phyloP scores from a whole-genome alignment of 2,329 filamentous ascomycete species.

The Paecilomyces fulvus region DNA sequence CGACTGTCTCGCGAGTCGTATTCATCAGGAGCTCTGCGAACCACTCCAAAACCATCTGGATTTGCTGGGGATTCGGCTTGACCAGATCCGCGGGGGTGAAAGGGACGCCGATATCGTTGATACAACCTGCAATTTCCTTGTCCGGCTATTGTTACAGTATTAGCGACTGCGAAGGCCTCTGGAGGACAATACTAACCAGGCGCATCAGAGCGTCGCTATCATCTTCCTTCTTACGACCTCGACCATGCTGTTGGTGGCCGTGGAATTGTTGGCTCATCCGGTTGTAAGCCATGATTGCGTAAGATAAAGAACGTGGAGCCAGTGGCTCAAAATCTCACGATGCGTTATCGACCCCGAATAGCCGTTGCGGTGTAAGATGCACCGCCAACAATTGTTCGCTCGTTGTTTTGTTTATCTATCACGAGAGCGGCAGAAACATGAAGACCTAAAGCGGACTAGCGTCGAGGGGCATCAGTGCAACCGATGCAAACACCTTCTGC shows the following conservation, averaged over 20 bases:
- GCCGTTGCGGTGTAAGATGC: not conserved
- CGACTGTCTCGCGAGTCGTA: slow-evolving; percentile 82
- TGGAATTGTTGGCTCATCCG: slow-evolving; percentile 47
- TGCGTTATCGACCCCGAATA: not conserved
- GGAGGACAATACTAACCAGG: slow-evolving; percentile 34
- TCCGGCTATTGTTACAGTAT: slow-evolving; percentile 42
- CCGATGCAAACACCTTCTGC: slow-evolving; percentile 26
- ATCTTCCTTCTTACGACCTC: slow-evolving; percentile 47
- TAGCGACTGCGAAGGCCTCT: not conserved
- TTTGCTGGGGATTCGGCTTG: slow-evolving; percentile 88
- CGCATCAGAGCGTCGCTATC: slow-evolving; percentile 52
- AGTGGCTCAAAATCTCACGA: not conserved
- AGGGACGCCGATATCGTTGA: slow-evolving; percentile 89
- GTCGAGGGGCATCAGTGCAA: slow-evolving; percentile 26
- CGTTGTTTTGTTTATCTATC: slow-evolving; percentile 24
- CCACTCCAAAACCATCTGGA: slow-evolving; percentile 97
- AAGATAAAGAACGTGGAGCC: slow-evolving; percentile 4
- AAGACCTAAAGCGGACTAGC: slow-evolving; percentile 21
- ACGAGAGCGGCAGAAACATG: slow-evolving; percentile 1
- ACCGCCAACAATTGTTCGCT: not conserved
- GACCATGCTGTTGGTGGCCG: slow-evolving; percentile 38
- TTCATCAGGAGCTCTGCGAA: slow-evolving; percentile 92
- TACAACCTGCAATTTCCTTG: slow-evolving; percentile 86
- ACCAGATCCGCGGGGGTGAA: slow-evolving; percentile 81
- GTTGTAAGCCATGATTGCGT: slow-evolving; percentile 40